Percentiles rank a stretch among this genome's conserved stretches.
phyloP scores from a whole-genome alignment of 495 filamentous ascomycete genomes.

The Chaetomium tenue region DNA sequence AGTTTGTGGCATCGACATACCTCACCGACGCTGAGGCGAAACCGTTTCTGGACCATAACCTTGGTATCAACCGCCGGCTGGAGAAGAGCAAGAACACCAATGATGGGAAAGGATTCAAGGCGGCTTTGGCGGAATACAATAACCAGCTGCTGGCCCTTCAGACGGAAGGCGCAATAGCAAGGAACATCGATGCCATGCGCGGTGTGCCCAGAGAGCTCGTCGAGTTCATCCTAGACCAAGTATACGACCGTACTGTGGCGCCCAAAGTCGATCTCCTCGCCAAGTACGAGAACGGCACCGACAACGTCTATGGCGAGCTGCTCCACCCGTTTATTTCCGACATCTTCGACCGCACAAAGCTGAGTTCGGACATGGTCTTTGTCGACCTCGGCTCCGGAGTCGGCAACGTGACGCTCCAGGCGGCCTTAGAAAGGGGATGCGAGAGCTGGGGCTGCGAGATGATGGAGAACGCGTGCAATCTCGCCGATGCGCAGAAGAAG shows the following conservation, averaged over 20 bases:
- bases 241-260: conserved; percentile 88
- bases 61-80: conserved; percentile 68
- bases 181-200: conserved; percentile 63
- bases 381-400: conserved; percentile 94
- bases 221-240: conserved; percentile 79
- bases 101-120: conserved; percentile 65
- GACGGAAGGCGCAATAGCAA: conserved; percentile 63
- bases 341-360: conserved; percentile 72
- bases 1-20: conserved; percentile 70
- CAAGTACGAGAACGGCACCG: conserved; percentile 80
- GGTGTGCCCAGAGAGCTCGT: conserved; percentile 66
- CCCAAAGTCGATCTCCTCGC: conserved; percentile 77
- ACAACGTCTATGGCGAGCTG: conserved; percentile 93
- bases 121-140: conserved; percentile 75
- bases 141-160: conserved; percentile 57
- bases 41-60: conserved; percentile 67
- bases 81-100: conserved; percentile 61
- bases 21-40: conserved; percentile 63
- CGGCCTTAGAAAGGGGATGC: conserved; percentile 87
- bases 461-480: conserved; percentile 80
- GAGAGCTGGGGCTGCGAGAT: conserved; percentile 96
- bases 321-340: conserved; percentile 76
- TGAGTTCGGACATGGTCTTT: conserved; percentile 80
- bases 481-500: conserved; percentile 80
- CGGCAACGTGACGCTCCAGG: conserved; percentile 92